A percentile compares a stretch with the other conserved stretches of the same genome.
Conservation (phyloP, 805 yeast genomes). For the Candida dajiaensis region DNA sequence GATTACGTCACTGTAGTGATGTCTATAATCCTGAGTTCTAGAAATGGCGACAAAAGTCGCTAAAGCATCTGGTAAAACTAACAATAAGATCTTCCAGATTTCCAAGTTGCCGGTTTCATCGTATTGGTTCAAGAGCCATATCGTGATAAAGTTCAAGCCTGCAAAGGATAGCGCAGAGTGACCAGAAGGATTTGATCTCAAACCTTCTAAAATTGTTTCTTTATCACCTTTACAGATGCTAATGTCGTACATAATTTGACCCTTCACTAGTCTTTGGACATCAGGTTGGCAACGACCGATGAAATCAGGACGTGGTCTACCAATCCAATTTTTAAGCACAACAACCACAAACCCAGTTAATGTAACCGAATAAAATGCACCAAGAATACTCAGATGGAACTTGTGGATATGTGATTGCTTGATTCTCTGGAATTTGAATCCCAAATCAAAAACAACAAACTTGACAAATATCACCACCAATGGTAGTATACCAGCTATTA, state of each 20-base stretch:
- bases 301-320: slow-evolving; percentile 88
- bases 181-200: slow-evolving; percentile 77
- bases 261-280: slow-evolving; percentile 28
- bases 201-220: slow-evolving; percentile 52
- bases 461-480: not conserved
- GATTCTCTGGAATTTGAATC: not conserved
- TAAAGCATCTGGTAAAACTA: slow-evolving; percentile 51
- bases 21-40: slow-evolving; percentile 89
- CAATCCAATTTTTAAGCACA: slow-evolving; percentile 71
- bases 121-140: slow-evolving; percentile 64
- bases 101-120: slow-evolving; percentile 29
- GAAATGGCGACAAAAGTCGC: slow-evolving; percentile 76
- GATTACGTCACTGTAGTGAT: slow-evolving; percentile 79
- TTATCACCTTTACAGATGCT: slow-evolving; percentile 54
- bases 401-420: not conserved
- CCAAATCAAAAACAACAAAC: not conserved
- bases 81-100: slow-evolving; percentile 50
- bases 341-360: slow-evolving; percentile 12
- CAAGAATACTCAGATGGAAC: not conserved
- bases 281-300: slow-evolving; percentile 74
- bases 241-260: slow-evolving; percentile 13
- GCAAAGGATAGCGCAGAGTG: slow-evolving; percentile 68
- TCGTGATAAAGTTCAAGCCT: slow-evolving; percentile 51
- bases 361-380: slow-evolving; percentile 4
- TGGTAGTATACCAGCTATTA: not conserved